A percentile compares a stretch with the other conserved stretches of the same genome.
These are phyloP conservation scores for Trichoderma endophyticum DNA, from an alignment of 2,329 filamentous ascomycete species.

Conservation along the genomic window DNA sequence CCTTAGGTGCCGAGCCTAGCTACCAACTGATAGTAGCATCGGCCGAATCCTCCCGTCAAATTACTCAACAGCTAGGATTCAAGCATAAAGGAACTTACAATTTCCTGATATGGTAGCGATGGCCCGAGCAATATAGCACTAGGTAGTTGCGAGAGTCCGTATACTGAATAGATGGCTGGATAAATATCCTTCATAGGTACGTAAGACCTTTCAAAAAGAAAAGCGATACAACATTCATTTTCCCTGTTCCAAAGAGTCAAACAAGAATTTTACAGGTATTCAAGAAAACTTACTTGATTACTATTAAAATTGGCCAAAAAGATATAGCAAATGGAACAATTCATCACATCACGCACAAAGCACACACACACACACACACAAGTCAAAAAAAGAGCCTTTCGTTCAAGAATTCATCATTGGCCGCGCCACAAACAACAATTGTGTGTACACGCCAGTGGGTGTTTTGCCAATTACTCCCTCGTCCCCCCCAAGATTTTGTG, in stretches of 20 bases:
- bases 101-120: too few species aligned
- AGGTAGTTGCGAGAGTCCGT: too few species aligned
- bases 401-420: conserved; percentile 18
- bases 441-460: conserved; percentile 13
- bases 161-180: too few species aligned
- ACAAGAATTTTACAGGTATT: background rate
- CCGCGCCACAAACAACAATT: background rate
- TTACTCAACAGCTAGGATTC: too few species aligned
- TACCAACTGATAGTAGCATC: too few species aligned
- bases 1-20: too few species aligned
- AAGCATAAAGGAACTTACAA: too few species aligned
- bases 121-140: too few species aligned
- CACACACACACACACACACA: background rate
- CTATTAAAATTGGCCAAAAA: background rate
- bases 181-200: too few species aligned
- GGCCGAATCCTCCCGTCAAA: too few species aligned
- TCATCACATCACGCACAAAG: background rate
- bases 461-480: conserved; percentile 17
- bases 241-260: background rate
- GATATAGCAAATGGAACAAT: background rate
- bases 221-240: background rate
- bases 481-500: background rate
- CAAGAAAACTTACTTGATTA: background rate
- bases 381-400: conserved; percentile 5
- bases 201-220: background rate